Base-by-base conservation (phyloP, 257 asterid genomes). In the Vinca minor region DNA sequence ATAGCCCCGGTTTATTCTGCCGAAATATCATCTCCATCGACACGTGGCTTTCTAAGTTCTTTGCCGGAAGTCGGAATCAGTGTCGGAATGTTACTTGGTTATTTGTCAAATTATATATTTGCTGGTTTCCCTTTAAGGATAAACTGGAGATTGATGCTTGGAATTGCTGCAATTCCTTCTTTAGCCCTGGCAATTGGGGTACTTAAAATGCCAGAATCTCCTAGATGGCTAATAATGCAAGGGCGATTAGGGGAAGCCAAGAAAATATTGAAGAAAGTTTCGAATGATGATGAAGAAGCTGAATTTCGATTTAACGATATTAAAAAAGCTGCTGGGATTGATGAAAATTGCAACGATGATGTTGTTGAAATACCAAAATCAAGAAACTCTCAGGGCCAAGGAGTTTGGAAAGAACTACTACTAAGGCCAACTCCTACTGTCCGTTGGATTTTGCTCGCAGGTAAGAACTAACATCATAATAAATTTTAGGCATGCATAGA, bases 1-100 rank as follows among this genome's bases (percentile, higher is more conserved):
- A 86, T 88, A 4, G 96, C 95, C 0, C 96, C 96, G 0, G 95
- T 88, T 10, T 89, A 89, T 49, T 82, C 93, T 0, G 95, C 93
- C 18, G 95, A 89, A 57, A 75, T 89, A 5, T 86, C 95, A 1
- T 68, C 95, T 0, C 88, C 96, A 0, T 61, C 72, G 21, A 68
- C 76, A 23, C 87, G 96, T 32, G 96, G 96, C 2, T 78, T 83
- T 35, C 64, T 88, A 1, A 72, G 94, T 0, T 83, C 94, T 0
- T 56, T 88, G 9, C 96, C 96, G 1, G 96, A 87, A 66, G 54
- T 88, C 12, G 94, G 94, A 25, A 88, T 88, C 68, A 83, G 89
- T 20, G 18, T 58, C 0, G 96, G 96, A 0, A 79, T 88, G 8
- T 50, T 88, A 38, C 77, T 85, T 0, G 96, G 96, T 0, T 85